A percentile compares a stretch with the other conserved stretches of the same genome.
Conservation (phyloP, 257 asterid genomes). For the Rubia yunnanensis region DNA sequence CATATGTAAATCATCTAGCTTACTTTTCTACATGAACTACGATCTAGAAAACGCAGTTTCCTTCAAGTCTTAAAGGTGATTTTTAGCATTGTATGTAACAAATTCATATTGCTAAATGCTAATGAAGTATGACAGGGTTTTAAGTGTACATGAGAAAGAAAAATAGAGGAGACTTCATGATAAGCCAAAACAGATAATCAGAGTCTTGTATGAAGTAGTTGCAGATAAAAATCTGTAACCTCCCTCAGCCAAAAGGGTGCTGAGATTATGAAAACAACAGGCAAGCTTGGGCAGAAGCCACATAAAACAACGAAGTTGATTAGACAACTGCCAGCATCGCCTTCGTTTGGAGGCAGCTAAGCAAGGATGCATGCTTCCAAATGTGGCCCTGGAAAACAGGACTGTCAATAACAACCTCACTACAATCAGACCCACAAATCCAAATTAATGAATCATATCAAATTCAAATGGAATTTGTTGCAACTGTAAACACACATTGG, state of each 20-base stretch:
- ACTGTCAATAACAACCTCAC: slow-evolving; percentile 15
- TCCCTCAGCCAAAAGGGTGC: not conserved
- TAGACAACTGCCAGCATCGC: slow-evolving; percentile 18
- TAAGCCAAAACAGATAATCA: not conserved
- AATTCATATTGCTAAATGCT: not conserved
- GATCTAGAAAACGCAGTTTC: not conserved
- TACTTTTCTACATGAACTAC: not conserved
- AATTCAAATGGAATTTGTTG: not conserved
- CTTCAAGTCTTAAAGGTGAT: not conserved
- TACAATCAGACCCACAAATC: slow-evolving; percentile 11
- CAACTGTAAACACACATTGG: not conserved
- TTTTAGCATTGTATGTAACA: not conserved
- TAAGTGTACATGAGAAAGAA: not conserved
- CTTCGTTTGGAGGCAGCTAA: slow-evolving; percentile 20
- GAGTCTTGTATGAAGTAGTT: not conserved
- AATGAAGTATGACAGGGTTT: not conserved
- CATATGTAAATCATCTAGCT: not conserved
- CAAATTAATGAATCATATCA: slow-evolving; percentile 8
- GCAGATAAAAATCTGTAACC: slow-evolving; percentile 13
- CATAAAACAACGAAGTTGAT: slow-evolving; percentile 13
- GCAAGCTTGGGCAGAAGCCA: slow-evolving; percentile 11
- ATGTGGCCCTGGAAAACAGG: slow-evolving; percentile 23
- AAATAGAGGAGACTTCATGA: not conserved
- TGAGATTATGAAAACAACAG: not conserved
- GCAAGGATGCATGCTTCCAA: slow-evolving; percentile 24